phyloP scores from a whole-genome alignment of 495 filamentous ascomycete genomes.

The Thermochaetoides thermophila region DNA sequence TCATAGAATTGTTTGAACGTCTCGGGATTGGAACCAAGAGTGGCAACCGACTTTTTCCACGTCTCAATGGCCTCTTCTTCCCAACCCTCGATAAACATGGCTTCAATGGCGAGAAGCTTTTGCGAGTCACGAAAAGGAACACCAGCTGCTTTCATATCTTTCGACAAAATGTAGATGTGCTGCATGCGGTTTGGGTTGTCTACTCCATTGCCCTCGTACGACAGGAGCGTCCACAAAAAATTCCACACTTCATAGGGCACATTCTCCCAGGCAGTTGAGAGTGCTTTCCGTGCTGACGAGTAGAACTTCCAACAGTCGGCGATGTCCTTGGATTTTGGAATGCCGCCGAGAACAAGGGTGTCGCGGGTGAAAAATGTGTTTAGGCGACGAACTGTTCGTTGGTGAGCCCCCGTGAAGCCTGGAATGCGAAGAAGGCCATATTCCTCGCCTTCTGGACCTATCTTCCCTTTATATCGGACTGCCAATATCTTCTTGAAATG shows the following conservation, averaged over 20 bases:
- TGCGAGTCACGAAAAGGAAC: conserved; percentile 38
- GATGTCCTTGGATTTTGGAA: conserved; percentile 16
- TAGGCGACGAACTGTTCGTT: conserved; percentile 10
- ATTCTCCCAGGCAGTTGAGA: conserved; percentile 27
- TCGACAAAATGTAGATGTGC: conserved; percentile 42
- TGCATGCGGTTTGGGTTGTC: conserved; percentile 39
- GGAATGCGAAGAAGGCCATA: conserved; percentile 12
- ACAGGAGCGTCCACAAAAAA: conserved; percentile 37
- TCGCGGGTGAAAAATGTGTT: conserved; percentile 17
- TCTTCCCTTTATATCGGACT: conserved; percentile 21
- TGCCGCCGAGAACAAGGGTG: conserved; percentile 15
- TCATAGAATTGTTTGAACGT: conserved; percentile 44
- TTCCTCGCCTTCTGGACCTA: conserved; percentile 13
- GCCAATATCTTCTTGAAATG: conserved; percentile 23
- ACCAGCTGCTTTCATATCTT: conserved; percentile 45
- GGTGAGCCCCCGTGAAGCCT: conserved; percentile 15
- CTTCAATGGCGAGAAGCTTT: conserved; percentile 48
- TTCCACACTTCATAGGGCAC: conserved; percentile 40
- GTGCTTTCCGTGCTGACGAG: conserved; percentile 24
- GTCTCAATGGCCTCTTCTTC: conserved; percentile 43
- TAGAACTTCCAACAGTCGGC: conserved; percentile 30
- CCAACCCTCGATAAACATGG: conserved; percentile 45
- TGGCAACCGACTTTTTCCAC: conserved; percentile 45
- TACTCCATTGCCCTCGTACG: conserved; percentile 15
- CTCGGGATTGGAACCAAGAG: conserved; percentile 37